Evolutionary conservation across 345 rosid genomes (phyloP), one percentile per base, ranked within the genome.

Genomic region (Capsella bursapastoris): DNA sequence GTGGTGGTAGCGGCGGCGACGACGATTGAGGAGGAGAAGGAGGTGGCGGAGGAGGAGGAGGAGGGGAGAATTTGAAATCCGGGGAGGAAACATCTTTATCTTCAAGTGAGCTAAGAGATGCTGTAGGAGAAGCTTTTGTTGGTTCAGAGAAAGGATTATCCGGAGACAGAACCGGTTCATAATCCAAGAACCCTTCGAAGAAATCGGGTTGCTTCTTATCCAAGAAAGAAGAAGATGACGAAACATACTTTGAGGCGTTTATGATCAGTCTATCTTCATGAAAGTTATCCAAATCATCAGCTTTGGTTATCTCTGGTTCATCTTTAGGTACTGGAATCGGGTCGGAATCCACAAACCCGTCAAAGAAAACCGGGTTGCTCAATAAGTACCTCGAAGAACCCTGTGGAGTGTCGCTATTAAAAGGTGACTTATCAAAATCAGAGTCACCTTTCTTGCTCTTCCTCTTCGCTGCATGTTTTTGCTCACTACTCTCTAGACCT

Each of bases 171-270:
- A 78, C 86, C 5, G 87, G 89, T 34, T 90, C 89, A 68, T 74
- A 71, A 74, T 87, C 90, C 34, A 84, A 68, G 2, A 84, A 71
- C 64, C 89, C 92, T 25, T 84, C 88, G 11, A 77, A 74, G 58
- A 75, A 71, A 62, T 67, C 29, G 64, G 57, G 65, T 90, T 90
- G 49, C 93, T 80, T 78, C 65, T 78, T 72, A 43, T 52, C 77
- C 81, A 72, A 66, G 77, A 72, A 78, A 72, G 73, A 66, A 35
- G 90, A 66, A 5, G 80, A 62, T 53, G 89, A 68, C 57, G 88
- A 68, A 5, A 89, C 79, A 79, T 86, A 84, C 76, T 87, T 86
- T 0, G 97, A 76, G 0, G 97, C 77, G 69, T 78, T 72, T 66
- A 78, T 72, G 8, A 78, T 49, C 31, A 72, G 18, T 14, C 38